A percentile compares a stretch with the other conserved stretches of the same genome.
These are phyloP conservation scores for Candida multigemmis DNA, from an alignment of 805 yeast species.

Conservation along the genomic window DNA sequence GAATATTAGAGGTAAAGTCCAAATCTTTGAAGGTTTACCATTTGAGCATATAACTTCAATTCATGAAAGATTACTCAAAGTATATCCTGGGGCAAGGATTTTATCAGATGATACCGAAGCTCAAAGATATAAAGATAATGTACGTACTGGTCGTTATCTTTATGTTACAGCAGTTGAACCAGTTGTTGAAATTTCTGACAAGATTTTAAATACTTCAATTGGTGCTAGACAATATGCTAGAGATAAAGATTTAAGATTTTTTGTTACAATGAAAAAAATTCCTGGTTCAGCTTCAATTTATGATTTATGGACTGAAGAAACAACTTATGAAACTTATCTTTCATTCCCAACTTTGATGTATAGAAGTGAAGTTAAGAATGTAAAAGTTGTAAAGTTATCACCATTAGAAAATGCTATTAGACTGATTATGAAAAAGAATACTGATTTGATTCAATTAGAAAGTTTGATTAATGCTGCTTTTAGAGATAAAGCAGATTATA, in stretches of 20 bases:
- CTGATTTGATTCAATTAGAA: slow-evolving; percentile 64
- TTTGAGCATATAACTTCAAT: slow-evolving; percentile 82
- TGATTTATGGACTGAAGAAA: slow-evolving; percentile 85
- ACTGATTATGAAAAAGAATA: slow-evolving; percentile 56
- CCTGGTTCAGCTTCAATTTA: slow-evolving; percentile 66
- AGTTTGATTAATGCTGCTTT: slow-evolving; percentile 44
- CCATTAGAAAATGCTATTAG: slow-evolving; percentile 79
- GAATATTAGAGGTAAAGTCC: slow-evolving; percentile 65
- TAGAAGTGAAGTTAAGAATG: slow-evolving; percentile 57
- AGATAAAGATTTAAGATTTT: slow-evolving; percentile 62
- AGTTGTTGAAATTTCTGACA: slow-evolving; percentile 40
- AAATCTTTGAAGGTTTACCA: slow-evolving; percentile 78
- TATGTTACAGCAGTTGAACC: slow-evolving; percentile 71
- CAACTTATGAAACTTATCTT: slow-evolving; percentile 63
- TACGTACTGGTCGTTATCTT: slow-evolving; percentile 64
- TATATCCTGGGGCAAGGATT: slow-evolving; percentile 77
- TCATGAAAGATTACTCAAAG: slow-evolving; percentile 61
- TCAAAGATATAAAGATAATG: slow-evolving; percentile 33
- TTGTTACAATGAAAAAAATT: slow-evolving; percentile 59
- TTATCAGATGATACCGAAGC: slow-evolving; percentile 55
- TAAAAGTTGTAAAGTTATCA: slow-evolving; percentile 49
- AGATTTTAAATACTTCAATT: slow-evolving; percentile 37
- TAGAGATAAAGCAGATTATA: slow-evolving; percentile 40
- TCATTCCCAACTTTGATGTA: slow-evolving; percentile 87
- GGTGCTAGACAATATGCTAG: slow-evolving; percentile 70